phyloP scores from a whole-genome alignment of 495 filamentous ascomycete species.

The Tuber brumale region DNA sequence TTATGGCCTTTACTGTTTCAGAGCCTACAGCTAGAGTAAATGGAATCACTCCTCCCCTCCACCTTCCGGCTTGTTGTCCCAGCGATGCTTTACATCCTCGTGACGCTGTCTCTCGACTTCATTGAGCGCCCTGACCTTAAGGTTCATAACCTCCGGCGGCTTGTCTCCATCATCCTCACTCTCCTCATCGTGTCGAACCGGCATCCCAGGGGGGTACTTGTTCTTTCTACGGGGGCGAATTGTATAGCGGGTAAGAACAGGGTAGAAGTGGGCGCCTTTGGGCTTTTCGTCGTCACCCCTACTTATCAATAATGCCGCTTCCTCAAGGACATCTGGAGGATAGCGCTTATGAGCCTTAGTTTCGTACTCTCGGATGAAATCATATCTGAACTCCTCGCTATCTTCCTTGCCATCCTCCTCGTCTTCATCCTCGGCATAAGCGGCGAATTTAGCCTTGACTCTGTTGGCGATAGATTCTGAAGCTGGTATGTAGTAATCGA shows the following conservation, averaged over 20 bases:
- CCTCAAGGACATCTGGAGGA: conserved; percentile 49
- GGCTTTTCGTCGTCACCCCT: conserved; percentile 37
- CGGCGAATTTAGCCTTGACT: conserved; percentile 67
- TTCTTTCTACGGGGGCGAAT: conserved; percentile 54
- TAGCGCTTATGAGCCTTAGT: conserved; percentile 63
- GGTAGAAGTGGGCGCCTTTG: conserved; percentile 83
- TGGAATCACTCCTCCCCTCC: conserved; percentile 19
- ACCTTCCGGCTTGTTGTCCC: conserved; percentile 27
- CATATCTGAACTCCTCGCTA: conserved; percentile 63
- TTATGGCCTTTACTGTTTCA: neutral
- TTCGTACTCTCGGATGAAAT: conserved; percentile 75
- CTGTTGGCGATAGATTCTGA: conserved; percentile 41
- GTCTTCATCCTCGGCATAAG: conserved; percentile 62
- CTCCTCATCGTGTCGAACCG: conserved; percentile 44
- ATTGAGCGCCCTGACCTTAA: conserved; percentile 37
- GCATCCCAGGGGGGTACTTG: conserved; percentile 43
- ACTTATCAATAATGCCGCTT: conserved; percentile 50
- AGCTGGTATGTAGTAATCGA: conserved; percentile 39
- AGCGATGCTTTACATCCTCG: conserved; percentile 45
- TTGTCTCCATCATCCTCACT: conserved; percentile 44
- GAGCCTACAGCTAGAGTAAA: neutral
- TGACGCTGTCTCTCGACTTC: conserved; percentile 38
- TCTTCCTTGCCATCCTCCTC: conserved; percentile 52
- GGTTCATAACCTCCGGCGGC: conserved; percentile 39
- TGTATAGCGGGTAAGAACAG: conserved; percentile 61